Conservation (phyloP, 2,329 filamentous ascomycete genomes). For the Sporothrix dimorphospora region DNA sequence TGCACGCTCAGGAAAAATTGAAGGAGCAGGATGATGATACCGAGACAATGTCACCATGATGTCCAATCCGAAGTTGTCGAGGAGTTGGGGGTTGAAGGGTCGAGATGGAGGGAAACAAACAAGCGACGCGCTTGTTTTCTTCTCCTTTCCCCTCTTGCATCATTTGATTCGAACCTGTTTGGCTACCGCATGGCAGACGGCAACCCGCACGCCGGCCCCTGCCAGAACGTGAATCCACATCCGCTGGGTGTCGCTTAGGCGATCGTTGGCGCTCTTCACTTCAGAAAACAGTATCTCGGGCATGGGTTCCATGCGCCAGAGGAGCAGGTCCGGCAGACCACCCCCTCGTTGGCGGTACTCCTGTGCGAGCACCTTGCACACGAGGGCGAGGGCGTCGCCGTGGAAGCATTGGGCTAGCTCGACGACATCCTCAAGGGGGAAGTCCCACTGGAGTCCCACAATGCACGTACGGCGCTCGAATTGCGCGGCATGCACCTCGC, state of each 20-base stretch:
- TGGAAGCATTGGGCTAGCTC: conserved; percentile 80
- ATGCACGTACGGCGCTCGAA: conserved; percentile 75
- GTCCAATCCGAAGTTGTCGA: background rate
- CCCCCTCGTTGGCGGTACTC: conserved; percentile 87
- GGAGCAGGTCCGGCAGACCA: conserved; percentile 88
- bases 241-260: conserved; percentile 91
- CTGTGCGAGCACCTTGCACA: conserved; percentile 94
- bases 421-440: conserved; percentile 73
- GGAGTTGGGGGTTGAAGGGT: background rate
- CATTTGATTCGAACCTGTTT: conserved; percentile 48
- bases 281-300: conserved; percentile 67
- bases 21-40: background rate
- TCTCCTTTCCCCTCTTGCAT: background rate
- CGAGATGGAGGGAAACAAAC: background rate
- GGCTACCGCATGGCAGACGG: conserved; percentile 70
- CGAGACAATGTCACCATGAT: conserved; percentile 10
- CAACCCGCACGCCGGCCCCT: conserved; percentile 81
- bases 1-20: background rate
- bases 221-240: conserved; percentile 95
- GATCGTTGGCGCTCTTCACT: conserved; percentile 86
- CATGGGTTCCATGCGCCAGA: conserved; percentile 66
- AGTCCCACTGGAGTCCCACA: conserved; percentile 92
- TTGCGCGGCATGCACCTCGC: conserved; percentile 69
- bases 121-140: conserved; percentile 1
- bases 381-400: conserved; percentile 75